Base-by-base conservation (phyloP, 352 stramenopile genomes). In the Blastocystis sp. region DNA sequence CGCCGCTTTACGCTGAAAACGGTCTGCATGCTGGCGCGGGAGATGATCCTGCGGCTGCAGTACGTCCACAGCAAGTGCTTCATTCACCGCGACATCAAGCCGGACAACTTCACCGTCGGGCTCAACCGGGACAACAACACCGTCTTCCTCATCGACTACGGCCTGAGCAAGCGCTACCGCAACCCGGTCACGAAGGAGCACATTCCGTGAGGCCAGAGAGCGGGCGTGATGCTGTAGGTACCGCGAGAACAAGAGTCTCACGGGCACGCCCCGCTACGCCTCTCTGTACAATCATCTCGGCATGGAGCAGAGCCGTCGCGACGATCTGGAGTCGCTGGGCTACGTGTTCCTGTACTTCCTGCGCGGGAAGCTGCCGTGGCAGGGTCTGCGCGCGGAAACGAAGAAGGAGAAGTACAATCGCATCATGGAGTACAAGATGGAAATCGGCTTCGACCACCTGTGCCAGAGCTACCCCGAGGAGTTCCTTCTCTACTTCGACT, bases 361-460 rank as follows among this genome's bases (percentile, higher is more conserved):
- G 69, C 89, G 93, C 9, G 95, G 95, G n/a, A 93, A 90, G 1
- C 89, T 98, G 2, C 95, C 95, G 9, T 98, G 95, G 95, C 95
- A 98, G 91, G 94, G 94, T 53, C 92, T 97, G 64, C 96, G 97
- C 90, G 94, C 94, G 45, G 96, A 96, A 81, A 98, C 94, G 5
- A 97, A 97, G 91, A 97, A 97, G 86, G 93, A 97, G 90, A 98
- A 98, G 91, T 97, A 98, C 89, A 92, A 97, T 88, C 92, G 93
- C 43, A 97, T 97, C 90, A 96, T 97, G 93, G 94, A 97, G 88
- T 93, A 93, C 70, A 97, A 97, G 91, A 96, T 97, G 17, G 78
- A 88, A 62, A 38, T 78, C n/a, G 64, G 88, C 28, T 91, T 92
- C 52, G 90, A 90, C 23, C 62, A 76, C 4, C 84, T 92, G 7